These are phyloP conservation scores for Vinca minor DNA, from an alignment of 257 asterid species.

Conservation along the genomic window DNA sequence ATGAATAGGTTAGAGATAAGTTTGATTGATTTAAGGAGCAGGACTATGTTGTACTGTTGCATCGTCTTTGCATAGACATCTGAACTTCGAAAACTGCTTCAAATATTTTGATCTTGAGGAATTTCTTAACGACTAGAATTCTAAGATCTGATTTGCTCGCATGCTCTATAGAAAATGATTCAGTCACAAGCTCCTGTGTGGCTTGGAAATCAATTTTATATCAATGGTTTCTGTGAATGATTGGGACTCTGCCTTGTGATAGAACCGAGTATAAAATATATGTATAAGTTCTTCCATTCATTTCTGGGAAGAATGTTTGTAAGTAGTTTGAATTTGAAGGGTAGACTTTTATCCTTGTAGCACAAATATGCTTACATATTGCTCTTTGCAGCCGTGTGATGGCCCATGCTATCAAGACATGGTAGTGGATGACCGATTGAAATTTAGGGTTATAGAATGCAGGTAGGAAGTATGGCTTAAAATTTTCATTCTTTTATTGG, in stretches of 20 bases:
- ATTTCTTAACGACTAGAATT: too few relatives aligned
- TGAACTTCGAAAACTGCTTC: too few relatives aligned
- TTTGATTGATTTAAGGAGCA: too few relatives aligned
- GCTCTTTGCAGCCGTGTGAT: not conserved
- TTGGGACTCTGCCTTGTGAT: not conserved
- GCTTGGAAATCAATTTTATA: not conserved
- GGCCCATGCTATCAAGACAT: not conserved
- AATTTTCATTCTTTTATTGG: not conserved
- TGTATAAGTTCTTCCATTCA: not conserved
- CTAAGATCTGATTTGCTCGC: too few relatives aligned
- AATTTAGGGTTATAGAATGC: not conserved
- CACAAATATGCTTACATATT: not conserved
- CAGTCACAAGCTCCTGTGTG: not conserved
- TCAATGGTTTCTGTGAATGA: not conserved
- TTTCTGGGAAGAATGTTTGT: not conserved
- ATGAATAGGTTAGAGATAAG: too few relatives aligned
- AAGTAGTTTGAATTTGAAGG: not conserved
- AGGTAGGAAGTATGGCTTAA: too few relatives aligned
- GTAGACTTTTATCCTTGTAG: not conserved
- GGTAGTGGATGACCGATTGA: not conserved
- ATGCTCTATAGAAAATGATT: not conserved
- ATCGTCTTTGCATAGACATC: too few relatives aligned
- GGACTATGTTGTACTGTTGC: too few relatives aligned
- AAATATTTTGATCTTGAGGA: too few relatives aligned
- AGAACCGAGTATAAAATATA: not conserved